phyloP scores from a whole-genome alignment of 495 filamentous ascomycete genomes.

The Aspergillus diversus region DNA sequence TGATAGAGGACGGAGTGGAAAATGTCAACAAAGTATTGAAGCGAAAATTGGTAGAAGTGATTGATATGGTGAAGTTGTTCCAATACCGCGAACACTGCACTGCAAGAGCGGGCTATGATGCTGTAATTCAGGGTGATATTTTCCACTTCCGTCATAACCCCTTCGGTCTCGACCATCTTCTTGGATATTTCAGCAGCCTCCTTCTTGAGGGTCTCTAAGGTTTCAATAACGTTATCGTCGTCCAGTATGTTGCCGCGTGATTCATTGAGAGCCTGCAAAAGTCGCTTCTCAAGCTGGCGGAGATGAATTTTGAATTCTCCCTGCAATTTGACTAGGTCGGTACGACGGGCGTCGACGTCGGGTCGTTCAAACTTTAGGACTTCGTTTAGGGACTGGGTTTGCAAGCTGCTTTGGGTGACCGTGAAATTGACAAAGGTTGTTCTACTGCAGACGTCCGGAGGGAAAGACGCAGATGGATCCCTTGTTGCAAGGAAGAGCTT shows the following conservation, averaged over 20 bases:
- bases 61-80: constrained; percentile 98
- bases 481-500: constrained; percentile 92
- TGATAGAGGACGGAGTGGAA: constrained; percentile 89
- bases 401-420: constrained; percentile 96
- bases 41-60: constrained; percentile 99
- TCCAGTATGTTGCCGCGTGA: constrained; percentile 98
- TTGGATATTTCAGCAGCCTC: constrained; percentile 93
- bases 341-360: constrained; percentile 95
- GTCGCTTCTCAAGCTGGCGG: constrained; percentile 90
- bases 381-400: constrained; percentile 95
- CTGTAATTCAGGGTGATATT: constrained; percentile 91
- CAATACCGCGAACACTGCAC: constrained; percentile 92
- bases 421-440: constrained; percentile 99
- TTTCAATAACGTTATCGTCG: constrained; percentile 97
- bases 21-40: constrained; percentile 97
- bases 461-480: constrained; percentile 94
- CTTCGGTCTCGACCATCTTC: constrained; percentile 96
- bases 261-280: constrained; percentile 94
- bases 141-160: constrained; percentile 97
- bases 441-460: constrained; percentile 97
- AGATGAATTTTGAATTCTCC: constrained; percentile 98
- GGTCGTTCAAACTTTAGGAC: constrained; percentile 96
- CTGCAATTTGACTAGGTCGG: constrained; percentile 96
- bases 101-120: constrained; percentile 90
- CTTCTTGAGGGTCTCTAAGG: constrained; percentile 95